Conservation (phyloP, 805 yeast genomes). For the Metschnikowia proteae region DNA sequence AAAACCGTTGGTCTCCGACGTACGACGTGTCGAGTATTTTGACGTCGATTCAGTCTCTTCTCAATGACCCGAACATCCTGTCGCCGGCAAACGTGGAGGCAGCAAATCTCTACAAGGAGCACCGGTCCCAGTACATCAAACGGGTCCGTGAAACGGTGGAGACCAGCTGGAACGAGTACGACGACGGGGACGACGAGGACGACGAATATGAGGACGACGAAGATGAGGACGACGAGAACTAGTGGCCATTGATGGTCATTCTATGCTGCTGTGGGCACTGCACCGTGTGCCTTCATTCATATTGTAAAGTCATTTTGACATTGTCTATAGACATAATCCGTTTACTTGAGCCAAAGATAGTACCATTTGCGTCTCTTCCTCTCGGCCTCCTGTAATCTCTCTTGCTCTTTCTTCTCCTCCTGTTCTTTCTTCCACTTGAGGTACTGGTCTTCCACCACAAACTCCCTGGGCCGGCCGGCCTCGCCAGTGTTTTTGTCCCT, state of each 20-base stretch:
- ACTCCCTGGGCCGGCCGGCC: conserved; percentile 38
- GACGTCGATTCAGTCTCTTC: conserved; percentile 85
- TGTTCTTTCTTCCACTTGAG: conserved; percentile 22
- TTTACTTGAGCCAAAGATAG: conserved; percentile 45
- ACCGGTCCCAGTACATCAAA: conserved; percentile 85
- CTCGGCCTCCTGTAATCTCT: conserved; percentile 14
- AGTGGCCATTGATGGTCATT: neutral
- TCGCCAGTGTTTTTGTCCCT: conserved; percentile 53
- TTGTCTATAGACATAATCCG: conserved; percentile 5
- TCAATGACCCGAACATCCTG: conserved; percentile 94
- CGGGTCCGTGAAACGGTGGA: conserved; percentile 95
- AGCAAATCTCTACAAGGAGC: conserved; percentile 91
- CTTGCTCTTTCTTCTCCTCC: conserved; percentile 17
- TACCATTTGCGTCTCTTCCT: conserved; percentile 42
- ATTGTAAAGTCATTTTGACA: neutral
- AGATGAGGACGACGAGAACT: neutral
- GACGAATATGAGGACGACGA: conserved; percentile 11
- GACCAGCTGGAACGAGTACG: conserved; percentile 85
- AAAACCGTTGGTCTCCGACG: conserved; percentile 98
- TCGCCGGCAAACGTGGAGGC: conserved; percentile 99
- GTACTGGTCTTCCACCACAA: conserved; percentile 37
- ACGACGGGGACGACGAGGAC: conserved; percentile 49
- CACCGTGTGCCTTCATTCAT: neutral
- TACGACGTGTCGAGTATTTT: conserved; percentile 94
- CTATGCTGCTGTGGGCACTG: neutral